Conservation (phyloP, 805 yeast genomes). For the Scheffersomyces lignosus region DNA sequence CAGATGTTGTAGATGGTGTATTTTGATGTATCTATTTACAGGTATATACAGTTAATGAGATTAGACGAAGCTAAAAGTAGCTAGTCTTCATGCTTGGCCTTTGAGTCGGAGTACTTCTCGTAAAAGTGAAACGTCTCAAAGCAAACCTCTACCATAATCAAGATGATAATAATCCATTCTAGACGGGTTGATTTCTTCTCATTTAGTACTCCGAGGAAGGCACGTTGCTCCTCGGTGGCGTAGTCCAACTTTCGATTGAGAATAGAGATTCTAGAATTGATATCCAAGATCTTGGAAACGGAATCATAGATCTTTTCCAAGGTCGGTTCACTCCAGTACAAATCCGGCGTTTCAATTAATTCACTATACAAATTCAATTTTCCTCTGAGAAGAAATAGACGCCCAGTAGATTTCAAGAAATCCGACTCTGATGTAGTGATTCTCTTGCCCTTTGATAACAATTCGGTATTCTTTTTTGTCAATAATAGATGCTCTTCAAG, state of each 20-base stretch:
- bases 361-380: slow-evolving; percentile 84
- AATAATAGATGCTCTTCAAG: slow-evolving; percentile 66
- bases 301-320: slow-evolving; percentile 73
- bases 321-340: slow-evolving; percentile 90
- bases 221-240: slow-evolving; percentile 84
- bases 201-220: slow-evolving; percentile 68
- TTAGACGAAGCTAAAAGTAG: no score
- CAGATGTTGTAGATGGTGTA: no score
- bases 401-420: slow-evolving; percentile 69
- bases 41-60: no score
- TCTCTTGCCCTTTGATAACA: slow-evolving; percentile 60
- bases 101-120: slow-evolving; percentile 40
- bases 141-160: slow-evolving; percentile 82
- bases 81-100: no score
- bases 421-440: slow-evolving; percentile 52
- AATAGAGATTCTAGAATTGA: slow-evolving; percentile 73
- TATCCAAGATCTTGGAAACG: slow-evolving; percentile 71
- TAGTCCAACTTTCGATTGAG: slow-evolving; percentile 85
- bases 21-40: no score
- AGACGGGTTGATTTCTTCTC: slow-evolving; percentile 75
- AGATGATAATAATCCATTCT: slow-evolving; percentile 84
- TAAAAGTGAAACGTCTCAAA: slow-evolving; percentile 78
- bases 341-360: slow-evolving; percentile 86
- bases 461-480: slow-evolving; percentile 65
- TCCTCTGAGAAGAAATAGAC: slow-evolving; percentile 73